Evolutionary conservation across 768 basidiomycete genomes (phyloP), one percentile per base, ranked within the genome.

Genomic region (Cyclocybe aegerita): DNA sequence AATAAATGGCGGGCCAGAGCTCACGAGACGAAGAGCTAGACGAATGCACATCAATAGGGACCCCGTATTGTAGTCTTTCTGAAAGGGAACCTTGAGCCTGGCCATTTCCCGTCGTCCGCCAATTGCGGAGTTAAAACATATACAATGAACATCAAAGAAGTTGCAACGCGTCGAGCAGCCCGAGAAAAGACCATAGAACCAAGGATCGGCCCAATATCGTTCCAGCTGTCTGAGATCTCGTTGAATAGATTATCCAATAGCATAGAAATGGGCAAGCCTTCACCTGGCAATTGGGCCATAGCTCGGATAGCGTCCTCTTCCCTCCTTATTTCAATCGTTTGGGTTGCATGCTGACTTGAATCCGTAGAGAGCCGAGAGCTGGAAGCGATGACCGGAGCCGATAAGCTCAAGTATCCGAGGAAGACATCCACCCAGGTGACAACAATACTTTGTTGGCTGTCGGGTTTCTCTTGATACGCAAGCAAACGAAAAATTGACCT

Each of bases 401-500:
- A 58, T n/a, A 76, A 69, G 31, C 77, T 73, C 5, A 90, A 60
- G 55, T 73, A 80, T 8, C 76, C 76, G 16, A 90, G 60, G 6
- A 88, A 48, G 42, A 77, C 67, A 50, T 90, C 87, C 8, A 81
- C 80, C 83, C 85, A 89, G 58, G 81, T 88, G 45, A 83, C 66
- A n/a, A 78, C 52, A 9, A 72, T 61, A n/a, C n/a, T n/a, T 15
- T 35, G 14, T 16, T 37, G 59, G 12, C 66, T 38, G 32, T 61
- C 43, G 32, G 64, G 41, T n/a, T 49, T 54, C 9, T 54, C 49
- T 4, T 55, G 30, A n/a, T 64, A 36, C 31, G 70, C 79, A 41
- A 79, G 67, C 30, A 52, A 39, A 46, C 76, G 79, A 57, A 82
- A 81, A 34, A 74, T 62, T 43, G 63, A 70, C 50, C 87, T 73